phyloP scores from a whole-genome alignment of 164 flowering plant genomes.

The Kalanchoe fedtschenkoi region DNA sequence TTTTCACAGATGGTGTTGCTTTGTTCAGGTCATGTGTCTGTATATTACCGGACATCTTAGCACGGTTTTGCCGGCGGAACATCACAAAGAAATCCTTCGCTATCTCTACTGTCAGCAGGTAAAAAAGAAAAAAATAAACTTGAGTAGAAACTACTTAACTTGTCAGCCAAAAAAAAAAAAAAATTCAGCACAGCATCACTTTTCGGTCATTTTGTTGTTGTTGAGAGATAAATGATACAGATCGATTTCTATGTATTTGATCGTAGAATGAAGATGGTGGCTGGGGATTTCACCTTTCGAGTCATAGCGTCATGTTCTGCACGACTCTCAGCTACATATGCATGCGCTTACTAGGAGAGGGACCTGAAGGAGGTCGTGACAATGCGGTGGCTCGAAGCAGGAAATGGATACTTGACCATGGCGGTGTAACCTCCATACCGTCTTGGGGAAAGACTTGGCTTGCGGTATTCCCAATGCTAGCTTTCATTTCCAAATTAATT shows the following conservation, averaged over 20 bases:
- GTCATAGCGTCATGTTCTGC: background rate
- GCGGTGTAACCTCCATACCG: background rate
- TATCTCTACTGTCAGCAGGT: slow-evolving; percentile 16
- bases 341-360: background rate
- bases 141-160: too few species aligned
- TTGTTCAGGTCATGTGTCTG: slow-evolving; percentile 9
- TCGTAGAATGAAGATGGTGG: slow-evolving; percentile 1
- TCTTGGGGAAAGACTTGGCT: background rate
- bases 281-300: background rate
- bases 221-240: background rate
- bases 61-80: slow-evolving; percentile 8
- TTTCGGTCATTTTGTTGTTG: too few species aligned
- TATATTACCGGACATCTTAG: too few species aligned
- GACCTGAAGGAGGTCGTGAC: background rate
- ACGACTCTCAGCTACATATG: background rate
- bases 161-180: background rate
- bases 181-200: too few species aligned
- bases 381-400: background rate
- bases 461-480: background rate
- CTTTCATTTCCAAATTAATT: background rate
- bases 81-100: slow-evolving; percentile 15
- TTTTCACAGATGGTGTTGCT: too few species aligned
- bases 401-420: slow-evolving; percentile 4
- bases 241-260: background rate
- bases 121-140: too few species aligned